Evolutionary conservation across 2,329 filamentous ascomycete species (phyloP).

Genomic region (Colletotrichum lindemuthianum): DNA sequence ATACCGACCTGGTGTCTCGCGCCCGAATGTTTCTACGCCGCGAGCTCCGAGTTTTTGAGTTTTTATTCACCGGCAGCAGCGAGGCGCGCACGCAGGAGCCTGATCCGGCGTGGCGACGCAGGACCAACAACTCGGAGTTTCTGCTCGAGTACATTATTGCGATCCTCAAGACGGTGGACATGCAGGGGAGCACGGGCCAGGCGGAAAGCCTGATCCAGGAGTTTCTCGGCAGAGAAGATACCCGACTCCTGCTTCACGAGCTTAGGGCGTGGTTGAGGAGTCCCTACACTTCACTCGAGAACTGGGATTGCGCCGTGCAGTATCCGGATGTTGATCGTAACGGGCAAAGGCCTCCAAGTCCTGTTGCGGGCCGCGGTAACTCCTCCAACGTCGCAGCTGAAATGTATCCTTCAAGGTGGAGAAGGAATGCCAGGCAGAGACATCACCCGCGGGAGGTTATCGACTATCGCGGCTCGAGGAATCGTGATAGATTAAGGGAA

Average conservation of each 20-base stretch:
- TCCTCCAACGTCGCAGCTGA: conserved; percentile 5
- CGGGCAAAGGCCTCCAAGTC: conserved; percentile 32
- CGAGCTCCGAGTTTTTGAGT: conserved; percentile 85
- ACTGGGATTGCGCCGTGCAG: conserved; percentile 85
- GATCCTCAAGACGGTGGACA: conserved; percentile 83
- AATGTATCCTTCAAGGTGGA: conserved; percentile 35
- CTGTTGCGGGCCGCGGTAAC: conserved; percentile 4
- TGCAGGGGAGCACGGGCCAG: conserved; percentile 80
- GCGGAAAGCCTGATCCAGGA: conserved; percentile 83
- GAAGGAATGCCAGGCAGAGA: conserved; percentile 32
- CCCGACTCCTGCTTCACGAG: conserved; percentile 85
- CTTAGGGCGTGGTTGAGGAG: conserved; percentile 84
- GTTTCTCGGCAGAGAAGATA: conserved; percentile 79
- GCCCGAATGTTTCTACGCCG: conserved; percentile 85
- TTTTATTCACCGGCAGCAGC: conserved; percentile 58
- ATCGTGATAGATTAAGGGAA: conserved; percentile 24
- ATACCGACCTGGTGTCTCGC: conserved; percentile 75
- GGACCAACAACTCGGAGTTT: conserved; percentile 81
- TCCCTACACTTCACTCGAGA: conserved; percentile 75
- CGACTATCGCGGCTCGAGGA: conserved; percentile 23
- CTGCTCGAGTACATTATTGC: conserved; percentile 87
- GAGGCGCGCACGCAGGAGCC: conserved; percentile 18
- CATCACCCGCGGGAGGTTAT: conserved; percentile 8
- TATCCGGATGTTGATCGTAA: conserved; percentile 55
- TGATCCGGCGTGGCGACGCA: conserved; percentile 31